These are phyloP conservation scores for Vitis rupestris DNA, from an alignment of 164 flowering plant species.

Conservation along the genomic window DNA sequence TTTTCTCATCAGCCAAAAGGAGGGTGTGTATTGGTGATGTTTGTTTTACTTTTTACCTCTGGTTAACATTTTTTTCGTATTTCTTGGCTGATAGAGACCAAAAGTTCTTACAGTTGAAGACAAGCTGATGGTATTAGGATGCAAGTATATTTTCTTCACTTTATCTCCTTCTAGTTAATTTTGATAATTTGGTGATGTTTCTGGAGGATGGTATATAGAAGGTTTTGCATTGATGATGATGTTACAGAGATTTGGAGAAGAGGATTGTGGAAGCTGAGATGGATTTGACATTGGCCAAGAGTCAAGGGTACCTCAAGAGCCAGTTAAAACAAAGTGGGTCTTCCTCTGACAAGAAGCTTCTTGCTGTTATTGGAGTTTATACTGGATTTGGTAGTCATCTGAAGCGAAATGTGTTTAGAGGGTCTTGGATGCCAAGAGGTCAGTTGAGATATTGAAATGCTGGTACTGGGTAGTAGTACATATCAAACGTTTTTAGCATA, in stretches of 20 bases:
- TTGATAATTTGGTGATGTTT: not conserved
- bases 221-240: not conserved
- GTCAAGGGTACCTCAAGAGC: constrained; percentile 77
- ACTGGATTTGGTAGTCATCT: constrained; percentile 92
- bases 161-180: constrained; percentile 1
- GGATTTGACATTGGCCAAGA: constrained; percentile 92
- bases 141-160: constrained; percentile 57
- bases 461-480: not conserved
- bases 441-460: constrained; percentile 10
- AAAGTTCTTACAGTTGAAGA: constrained; percentile 86
- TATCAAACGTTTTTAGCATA: too few relatives aligned
- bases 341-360: constrained; percentile 50
- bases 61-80: not conserved
- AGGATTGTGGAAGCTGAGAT: constrained; percentile 89
- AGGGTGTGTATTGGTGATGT: not conserved
- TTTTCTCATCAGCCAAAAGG: not conserved
- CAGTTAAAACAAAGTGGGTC: constrained; percentile 44
- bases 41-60: not conserved
- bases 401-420: constrained; percentile 75
- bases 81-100: constrained; percentile 53
- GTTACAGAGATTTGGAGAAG: constrained; percentile 72
- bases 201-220: not conserved
- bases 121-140: constrained; percentile 76
- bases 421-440: constrained; percentile 97
- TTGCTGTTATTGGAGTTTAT: constrained; percentile 97